Conservation (phyloP, 164 flowering plant species). For the Pachysandra terminalis region DNA sequence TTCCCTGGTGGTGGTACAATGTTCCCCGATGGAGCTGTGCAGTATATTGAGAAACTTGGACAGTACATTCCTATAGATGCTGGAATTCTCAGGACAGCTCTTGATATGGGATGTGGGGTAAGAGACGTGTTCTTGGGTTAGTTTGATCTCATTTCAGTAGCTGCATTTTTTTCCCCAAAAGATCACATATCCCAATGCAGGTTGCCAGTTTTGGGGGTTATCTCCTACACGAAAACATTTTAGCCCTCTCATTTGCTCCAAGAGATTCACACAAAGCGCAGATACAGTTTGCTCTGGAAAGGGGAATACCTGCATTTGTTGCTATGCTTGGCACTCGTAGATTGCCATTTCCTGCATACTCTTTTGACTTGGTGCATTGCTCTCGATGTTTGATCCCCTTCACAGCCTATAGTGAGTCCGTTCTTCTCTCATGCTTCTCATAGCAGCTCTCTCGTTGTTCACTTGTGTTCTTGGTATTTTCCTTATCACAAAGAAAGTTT, state of each 20-base stretch:
- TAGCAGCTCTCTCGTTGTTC: not conserved
- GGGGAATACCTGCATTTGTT: slow-evolving; percentile 94
- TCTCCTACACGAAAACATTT: slow-evolving; percentile 58
- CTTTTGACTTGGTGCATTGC: slow-evolving; percentile 93
- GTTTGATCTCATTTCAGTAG: slow-evolving; percentile 2
- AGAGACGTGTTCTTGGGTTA: slow-evolving; percentile 11
- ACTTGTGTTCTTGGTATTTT: not conserved
- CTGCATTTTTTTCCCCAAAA: not conserved
- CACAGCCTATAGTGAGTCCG: slow-evolving; percentile 88
- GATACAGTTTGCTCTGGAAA: slow-evolving; percentile 92
- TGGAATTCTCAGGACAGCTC: slow-evolving; percentile 84
- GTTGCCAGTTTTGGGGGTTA: slow-evolving; percentile 98
- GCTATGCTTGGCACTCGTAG: slow-evolving; percentile 98
- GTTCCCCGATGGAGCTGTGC: slow-evolving; percentile 94
- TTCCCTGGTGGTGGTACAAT: slow-evolving; percentile 99
- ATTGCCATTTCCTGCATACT: slow-evolving; percentile 87
- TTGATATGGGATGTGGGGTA: slow-evolving; percentile 99
- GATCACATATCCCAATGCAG: slow-evolving; percentile 34
- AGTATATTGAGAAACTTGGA: slow-evolving; percentile 82
- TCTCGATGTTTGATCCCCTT: slow-evolving; percentile 94
- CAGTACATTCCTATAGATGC: slow-evolving; percentile 78
- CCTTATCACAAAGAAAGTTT: slow-evolving; percentile 11
- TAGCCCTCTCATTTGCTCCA: slow-evolving; percentile 96
- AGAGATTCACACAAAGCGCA: slow-evolving; percentile 97
- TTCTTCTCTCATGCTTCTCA: not conserved